Conservation (phyloP, 306 rosid species). For the Castanea sativa region DNA sequence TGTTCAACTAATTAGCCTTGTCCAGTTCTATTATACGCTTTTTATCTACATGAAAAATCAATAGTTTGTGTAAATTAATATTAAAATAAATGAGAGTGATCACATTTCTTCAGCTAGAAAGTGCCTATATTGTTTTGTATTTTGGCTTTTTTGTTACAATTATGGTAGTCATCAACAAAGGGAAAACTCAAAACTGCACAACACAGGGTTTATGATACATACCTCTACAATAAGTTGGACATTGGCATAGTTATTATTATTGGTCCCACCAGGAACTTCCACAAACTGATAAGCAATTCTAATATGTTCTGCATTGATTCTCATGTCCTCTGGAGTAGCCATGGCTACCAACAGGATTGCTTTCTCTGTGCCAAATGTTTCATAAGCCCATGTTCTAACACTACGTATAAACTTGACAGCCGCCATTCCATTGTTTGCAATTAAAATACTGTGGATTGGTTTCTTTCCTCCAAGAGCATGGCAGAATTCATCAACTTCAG, state of each 20-base stretch:
- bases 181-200: too few relatives aligned
- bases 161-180: too few relatives aligned
- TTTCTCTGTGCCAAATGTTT: constrained; percentile 92
- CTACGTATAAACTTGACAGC: constrained; percentile 98
- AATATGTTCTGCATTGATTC: constrained; percentile 99
- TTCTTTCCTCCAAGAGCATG: constrained; percentile 82
- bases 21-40: too few relatives aligned
- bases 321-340: constrained; percentile 99
- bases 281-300: constrained; percentile 99
- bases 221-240: constrained; percentile 98
- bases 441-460: constrained; percentile 93
- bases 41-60: too few relatives aligned
- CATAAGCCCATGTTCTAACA: constrained; percentile 94
- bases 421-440: constrained; percentile 99
- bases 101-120: too few relatives aligned
- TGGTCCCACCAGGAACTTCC: constrained; percentile 99
- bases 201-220: constrained; percentile 23
- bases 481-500: constrained; percentile 79
- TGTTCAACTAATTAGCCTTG: too few relatives aligned
- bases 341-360: constrained; percentile 96
- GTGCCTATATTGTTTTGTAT: too few relatives aligned
- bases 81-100: too few relatives aligned
- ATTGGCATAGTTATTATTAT: constrained; percentile 97
- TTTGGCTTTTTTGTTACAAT: too few relatives aligned
- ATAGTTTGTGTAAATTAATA: too few relatives aligned